phyloP scores from a whole-genome alignment of 192 early-diverging fungal genomes.

The Gigaspora rosea region DNA sequence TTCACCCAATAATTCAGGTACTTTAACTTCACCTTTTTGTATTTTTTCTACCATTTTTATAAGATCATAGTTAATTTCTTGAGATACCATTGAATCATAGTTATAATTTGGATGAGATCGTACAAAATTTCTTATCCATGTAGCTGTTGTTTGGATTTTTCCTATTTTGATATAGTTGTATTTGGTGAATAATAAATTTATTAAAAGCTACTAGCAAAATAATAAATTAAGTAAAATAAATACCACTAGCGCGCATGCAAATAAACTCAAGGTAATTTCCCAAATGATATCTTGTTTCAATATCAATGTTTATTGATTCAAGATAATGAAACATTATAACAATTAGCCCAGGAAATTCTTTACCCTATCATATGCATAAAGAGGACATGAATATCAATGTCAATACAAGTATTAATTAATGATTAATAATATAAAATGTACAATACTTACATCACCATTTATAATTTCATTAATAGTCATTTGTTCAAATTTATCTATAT shows the following conservation, averaged over 20 bases:
- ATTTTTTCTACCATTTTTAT: constrained; percentile 61
- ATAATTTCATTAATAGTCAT: constrained; percentile 93
- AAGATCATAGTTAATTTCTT: constrained; percentile 86
- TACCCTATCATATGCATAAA: constrained; percentile 30
- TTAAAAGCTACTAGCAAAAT: neutral
- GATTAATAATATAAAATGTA: neutral
- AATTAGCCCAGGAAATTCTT: constrained; percentile 78
- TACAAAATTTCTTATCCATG: constrained; percentile 45
- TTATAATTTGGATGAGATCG: no score
- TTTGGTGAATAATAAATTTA: neutral
- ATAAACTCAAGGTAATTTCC: constrained; percentile 79
- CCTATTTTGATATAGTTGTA: neutral
- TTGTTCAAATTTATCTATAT: constrained; percentile 56
- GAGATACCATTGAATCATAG: constrained; percentile 52
- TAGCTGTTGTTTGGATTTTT: constrained; percentile 79
- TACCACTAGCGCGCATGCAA: constrained; percentile 77
- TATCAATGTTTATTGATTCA: constrained; percentile 46
- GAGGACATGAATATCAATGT: neutral
- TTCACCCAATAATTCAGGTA: constrained; percentile 31
- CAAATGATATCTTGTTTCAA: constrained; percentile 61
- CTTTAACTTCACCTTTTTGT: constrained; percentile 49
- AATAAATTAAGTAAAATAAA: no score
- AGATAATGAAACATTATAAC: constrained; percentile 84
- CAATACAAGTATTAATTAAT: neutral
- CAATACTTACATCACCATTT: constrained; percentile 63